Conservation (phyloP, 371 early-diverging fungal genomes). For the Nematocida sp. region DNA sequence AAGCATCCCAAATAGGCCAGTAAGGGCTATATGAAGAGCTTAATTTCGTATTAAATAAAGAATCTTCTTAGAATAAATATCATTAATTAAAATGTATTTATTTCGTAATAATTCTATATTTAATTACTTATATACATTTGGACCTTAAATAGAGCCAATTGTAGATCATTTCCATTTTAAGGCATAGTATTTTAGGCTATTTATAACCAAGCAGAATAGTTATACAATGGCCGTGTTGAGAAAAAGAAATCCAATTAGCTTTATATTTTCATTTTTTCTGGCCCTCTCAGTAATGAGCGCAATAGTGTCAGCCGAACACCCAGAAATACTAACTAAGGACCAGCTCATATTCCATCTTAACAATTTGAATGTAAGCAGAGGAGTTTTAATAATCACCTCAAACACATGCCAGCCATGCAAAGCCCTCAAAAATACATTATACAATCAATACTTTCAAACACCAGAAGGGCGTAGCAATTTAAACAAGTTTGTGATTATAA, state of each 20-base stretch:
- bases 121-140: too few species aligned
- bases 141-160: too few species aligned
- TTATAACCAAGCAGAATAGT: not conserved
- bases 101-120: too few species aligned
- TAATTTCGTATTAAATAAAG: not conserved
- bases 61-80: too few species aligned
- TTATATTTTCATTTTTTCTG: conserved; percentile 23
- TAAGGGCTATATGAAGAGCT: not conserved
- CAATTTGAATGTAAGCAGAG: not conserved
- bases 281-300: not conserved
- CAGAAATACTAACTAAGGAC: not conserved
- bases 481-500: not conserved
- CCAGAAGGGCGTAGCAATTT: not conserved
- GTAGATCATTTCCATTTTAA: not conserved
- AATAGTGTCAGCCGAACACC: not conserved
- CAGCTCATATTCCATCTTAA: not conserved
- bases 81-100: too few species aligned
- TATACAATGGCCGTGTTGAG: not conserved
- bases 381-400: conserved; percentile 9
- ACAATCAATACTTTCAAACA: not conserved
- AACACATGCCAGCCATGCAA: conserved; percentile 12
- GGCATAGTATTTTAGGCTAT: not conserved
- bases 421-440: not conserved
- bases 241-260: not conserved
- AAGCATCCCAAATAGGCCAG: not conserved